Base-by-base conservation (phyloP, 139 green algal genomes). In the Chlamydomonas incerta region DNA sequence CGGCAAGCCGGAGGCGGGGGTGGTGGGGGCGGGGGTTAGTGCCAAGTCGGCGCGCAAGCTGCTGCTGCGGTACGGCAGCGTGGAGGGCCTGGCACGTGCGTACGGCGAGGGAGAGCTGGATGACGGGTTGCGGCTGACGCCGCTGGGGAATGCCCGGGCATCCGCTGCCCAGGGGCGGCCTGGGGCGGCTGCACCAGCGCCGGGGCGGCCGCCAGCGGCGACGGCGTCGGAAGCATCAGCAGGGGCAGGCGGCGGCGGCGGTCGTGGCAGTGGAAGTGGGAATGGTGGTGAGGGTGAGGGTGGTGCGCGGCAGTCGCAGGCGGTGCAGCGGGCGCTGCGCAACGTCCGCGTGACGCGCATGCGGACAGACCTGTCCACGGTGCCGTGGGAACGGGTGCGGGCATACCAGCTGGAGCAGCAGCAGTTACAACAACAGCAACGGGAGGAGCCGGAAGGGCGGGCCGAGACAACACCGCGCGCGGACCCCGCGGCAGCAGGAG, bases 1-100 rank as follows among this genome's bases (percentile, higher is more conserved):
- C 29, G 80, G 80, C 18, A 86, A 86, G 80, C 15, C 80, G 0
- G 80, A 79, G 68, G 68, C 80, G 55, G 80, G 80, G 1, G 80
- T 86, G 52, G 11, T 55, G 14, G 80, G 80, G 3, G 33, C 67
- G 50, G 80, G 80, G 15, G 4, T 86, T 13, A 37, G 68, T 18
- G 52, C 33, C 26, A 55, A 69, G 14, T 2, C 80, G 26, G 80
- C 80, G 0, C 34, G 67, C 18, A 60, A 47, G 26, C 68, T 86
- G 52, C 52, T 86, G 46, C 1, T 34, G 13, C 34, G 52, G 26
- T 86, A 71, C 80, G 67, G 52, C 52, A 86, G 34, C 68, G 9
- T 86, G 1, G 41, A 70, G 2, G 80, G 34, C 10, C 8, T 79
- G 1, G 67, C 47, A 34, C 26, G n/a, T 0, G 80, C 80, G 5